Percentiles rank a stretch among this genome's conserved stretches.
Conservation (phyloP, 2,329 filamentous ascomycete species). For the Ophiostoma tasmaniense region DNA sequence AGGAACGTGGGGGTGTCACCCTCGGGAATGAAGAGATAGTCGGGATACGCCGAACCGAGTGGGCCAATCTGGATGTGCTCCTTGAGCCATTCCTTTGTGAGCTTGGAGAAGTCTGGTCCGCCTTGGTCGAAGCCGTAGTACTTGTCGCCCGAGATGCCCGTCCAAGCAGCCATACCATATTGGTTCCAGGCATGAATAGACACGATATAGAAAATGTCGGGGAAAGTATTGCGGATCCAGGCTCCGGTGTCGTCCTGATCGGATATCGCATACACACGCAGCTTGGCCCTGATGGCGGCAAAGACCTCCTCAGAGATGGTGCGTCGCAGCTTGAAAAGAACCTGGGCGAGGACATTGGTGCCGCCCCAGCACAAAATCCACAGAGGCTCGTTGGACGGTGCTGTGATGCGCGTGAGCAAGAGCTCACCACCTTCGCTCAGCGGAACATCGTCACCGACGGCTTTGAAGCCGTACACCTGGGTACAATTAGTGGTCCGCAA, state of each 20-base stretch:
- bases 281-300: no score
- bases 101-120: slow-evolving; percentile 36
- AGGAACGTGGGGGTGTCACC: slow-evolving; percentile 45
- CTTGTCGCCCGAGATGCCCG: slow-evolving; percentile 35
- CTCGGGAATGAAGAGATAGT: slow-evolving; percentile 43
- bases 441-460: no score
- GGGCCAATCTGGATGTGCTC: slow-evolving; percentile 43
- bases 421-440: background rate
- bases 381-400: slow-evolving; percentile 32
- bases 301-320: no score
- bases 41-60: slow-evolving; percentile 36
- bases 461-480: no score
- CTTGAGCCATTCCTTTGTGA: slow-evolving; percentile 44
- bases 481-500: no score
- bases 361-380: background rate
- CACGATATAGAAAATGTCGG: slow-evolving; percentile 27
- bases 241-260: background rate
- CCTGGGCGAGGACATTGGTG: background rate
- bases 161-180: slow-evolving; percentile 47
- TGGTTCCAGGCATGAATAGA: slow-evolving; percentile 49
- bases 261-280: no score
- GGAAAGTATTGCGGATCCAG: background rate
- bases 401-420: background rate
- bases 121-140: slow-evolving; percentile 33
- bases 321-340: background rate